These are phyloP conservation scores for Apiospora sp. DNA, from an alignment of 2,329 filamentous ascomycete species.

Conservation along the genomic window DNA sequence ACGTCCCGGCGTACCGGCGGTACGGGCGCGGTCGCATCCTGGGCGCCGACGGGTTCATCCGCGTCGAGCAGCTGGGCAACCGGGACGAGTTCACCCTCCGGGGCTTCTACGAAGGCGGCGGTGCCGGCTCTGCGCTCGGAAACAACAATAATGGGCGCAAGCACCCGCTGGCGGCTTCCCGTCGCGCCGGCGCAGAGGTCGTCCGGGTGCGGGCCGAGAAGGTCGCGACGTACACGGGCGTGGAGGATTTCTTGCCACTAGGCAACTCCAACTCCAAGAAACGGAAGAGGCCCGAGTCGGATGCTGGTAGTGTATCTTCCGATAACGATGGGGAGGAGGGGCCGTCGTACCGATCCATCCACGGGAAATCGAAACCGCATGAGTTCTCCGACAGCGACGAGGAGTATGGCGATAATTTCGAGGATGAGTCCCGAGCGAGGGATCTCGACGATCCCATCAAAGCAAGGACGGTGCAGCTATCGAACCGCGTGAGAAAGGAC, in stretches of 20 bases:
- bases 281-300: conserved; percentile 45
- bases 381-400: conserved; percentile 57
- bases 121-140: conserved; percentile 44
- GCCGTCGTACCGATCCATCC: conserved; percentile 71
- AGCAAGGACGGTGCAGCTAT: conserved; percentile 67
- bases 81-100: conserved; percentile 62
- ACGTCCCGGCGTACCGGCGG: conserved; percentile 75
- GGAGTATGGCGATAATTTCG: conserved; percentile 55
- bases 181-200: conserved; percentile 47
- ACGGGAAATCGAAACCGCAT: conserved; percentile 65
- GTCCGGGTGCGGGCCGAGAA: conserved; percentile 49
- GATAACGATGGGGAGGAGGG: conserved; percentile 55
- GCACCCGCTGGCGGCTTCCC: conserved; percentile 54
- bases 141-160: conserved; percentile 50
- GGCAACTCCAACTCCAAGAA: conserved; percentile 48
- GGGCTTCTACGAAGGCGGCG: conserved; percentile 51
- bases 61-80: conserved; percentile 71
- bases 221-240: conserved; percentile 35
- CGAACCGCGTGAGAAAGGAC: conserved; percentile 67
- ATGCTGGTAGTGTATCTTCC: conserved; percentile 30
- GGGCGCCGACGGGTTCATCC: conserved; percentile 66
- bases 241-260: conserved; percentile 59
- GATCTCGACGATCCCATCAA: conserved; percentile 55
- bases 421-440: conserved; percentile 43
- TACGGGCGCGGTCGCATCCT: conserved; percentile 74